Percentiles rank a stretch among this genome's conserved stretches.
These are phyloP conservation scores for Guadua angustifolia DNA, from an alignment of 176 grass and related monocot species.

Conservation along the genomic window DNA sequence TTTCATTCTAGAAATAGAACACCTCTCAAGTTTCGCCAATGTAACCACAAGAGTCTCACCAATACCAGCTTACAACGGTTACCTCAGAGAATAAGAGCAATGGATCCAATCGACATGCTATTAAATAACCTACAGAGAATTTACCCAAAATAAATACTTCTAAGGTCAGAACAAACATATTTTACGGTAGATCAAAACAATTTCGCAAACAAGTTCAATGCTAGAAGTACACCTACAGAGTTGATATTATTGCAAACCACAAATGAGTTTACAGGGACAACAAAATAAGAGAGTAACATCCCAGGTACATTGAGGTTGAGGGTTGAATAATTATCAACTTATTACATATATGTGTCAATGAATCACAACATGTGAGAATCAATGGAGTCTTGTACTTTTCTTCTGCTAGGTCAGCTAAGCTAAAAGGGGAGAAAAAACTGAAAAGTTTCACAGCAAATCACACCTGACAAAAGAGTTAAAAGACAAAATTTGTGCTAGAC, in stretches of 20 bases:
- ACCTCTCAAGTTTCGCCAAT: too few species aligned
- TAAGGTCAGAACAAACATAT: neutral
- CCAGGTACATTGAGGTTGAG: neutral
- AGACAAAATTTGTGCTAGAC: neutral
- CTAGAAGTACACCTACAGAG: neutral
- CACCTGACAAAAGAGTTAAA: neutral
- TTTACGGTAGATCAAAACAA: neutral
- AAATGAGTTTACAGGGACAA: neutral
- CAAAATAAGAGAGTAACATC: neutral
- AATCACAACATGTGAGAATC: neutral
- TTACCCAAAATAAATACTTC: neutral
- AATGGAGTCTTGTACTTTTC: neutral
- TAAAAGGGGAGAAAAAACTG: neutral
- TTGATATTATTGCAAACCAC: neutral
- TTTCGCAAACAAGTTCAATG: neutral
- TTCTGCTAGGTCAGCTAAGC: neutral
- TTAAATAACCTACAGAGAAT: neutral
- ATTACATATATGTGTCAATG: neutral
- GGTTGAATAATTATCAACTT: neutral
- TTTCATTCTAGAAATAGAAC: too few species aligned
- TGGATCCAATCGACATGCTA: neutral
- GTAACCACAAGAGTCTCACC: too few species aligned
- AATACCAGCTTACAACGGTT: slow-evolving; percentile 76
- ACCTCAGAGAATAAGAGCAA: slow-evolving; percentile 61
- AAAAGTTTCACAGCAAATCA: neutral